These are phyloP conservation scores for Lodderomyces beijingensis DNA, from an alignment of 1,139 yeast species.

Conservation along the genomic window DNA sequence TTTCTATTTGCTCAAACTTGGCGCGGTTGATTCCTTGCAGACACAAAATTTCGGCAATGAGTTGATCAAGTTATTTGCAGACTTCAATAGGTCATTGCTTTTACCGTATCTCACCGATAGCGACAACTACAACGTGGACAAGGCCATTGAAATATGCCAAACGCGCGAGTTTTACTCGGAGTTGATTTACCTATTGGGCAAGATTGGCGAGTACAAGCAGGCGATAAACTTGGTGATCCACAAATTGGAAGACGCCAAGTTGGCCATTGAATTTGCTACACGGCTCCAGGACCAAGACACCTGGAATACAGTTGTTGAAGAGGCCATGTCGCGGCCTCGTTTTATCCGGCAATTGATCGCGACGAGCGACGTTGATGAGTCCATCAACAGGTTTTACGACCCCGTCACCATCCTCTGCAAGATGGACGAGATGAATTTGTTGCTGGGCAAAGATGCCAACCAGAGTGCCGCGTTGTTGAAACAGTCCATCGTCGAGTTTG, in stretches of 20 bases:
- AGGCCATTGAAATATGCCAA: constrained; percentile 65
- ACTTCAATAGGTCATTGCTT: constrained; percentile 50
- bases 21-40: constrained; percentile 49
- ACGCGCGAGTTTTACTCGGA: constrained; percentile 53
- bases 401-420: constrained; percentile 63
- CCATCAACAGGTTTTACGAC: constrained; percentile 47
- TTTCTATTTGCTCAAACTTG: constrained; percentile 54
- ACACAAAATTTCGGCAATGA: constrained; percentile 60
- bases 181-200: constrained; percentile 75
- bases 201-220: constrained; percentile 72
- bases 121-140: constrained; percentile 62
- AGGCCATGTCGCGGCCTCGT: constrained; percentile 66
- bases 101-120: constrained; percentile 43
- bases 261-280: constrained; percentile 79
- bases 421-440: constrained; percentile 43
- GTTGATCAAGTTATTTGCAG: constrained; percentile 60
- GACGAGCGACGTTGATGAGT: constrained; percentile 50
- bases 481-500: constrained; percentile 56
- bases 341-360: constrained; percentile 74
- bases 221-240: constrained; percentile 78
- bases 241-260: constrained; percentile 69
- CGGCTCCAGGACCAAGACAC: constrained; percentile 67
- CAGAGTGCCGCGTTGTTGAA: constrained; percentile 40
- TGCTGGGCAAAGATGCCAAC: constrained; percentile 47
- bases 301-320: constrained; percentile 72